phyloP scores from a whole-genome alignment of 2,329 filamentous ascomycete genomes.

The Talaromyces sp. region DNA sequence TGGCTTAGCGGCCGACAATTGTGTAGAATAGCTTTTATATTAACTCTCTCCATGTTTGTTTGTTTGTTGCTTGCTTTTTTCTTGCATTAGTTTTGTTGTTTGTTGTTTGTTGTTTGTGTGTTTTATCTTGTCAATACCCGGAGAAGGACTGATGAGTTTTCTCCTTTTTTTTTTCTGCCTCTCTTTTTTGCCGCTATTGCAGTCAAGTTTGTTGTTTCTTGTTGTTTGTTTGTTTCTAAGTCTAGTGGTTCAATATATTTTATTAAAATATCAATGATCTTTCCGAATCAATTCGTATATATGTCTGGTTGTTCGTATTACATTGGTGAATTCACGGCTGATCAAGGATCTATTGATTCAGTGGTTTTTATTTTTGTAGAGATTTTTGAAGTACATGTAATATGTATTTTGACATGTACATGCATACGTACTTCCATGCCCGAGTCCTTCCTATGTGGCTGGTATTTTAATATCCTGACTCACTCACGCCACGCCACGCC shows the following conservation, averaged over 20 bases:
- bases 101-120: background rate
- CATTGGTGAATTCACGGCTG: too few species aligned
- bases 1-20: background rate
- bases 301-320: too few species aligned
- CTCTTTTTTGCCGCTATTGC: background rate
- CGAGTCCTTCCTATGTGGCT: too few species aligned
- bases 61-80: background rate
- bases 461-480: too few species aligned
- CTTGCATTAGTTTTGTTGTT: background rate
- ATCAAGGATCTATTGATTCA: too few species aligned
- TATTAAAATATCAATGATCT: background rate
- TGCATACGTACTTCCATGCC: background rate
- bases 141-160: background rate
- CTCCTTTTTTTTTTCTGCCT: background rate
- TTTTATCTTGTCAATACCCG: conserved; percentile 4
- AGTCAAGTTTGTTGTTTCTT: too few species aligned
- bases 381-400: background rate
- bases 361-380: too few species aligned
- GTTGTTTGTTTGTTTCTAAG: background rate
- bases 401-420: background rate
- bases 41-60: background rate
- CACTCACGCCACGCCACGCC: too few species aligned
- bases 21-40: background rate
- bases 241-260: background rate
- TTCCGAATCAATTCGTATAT: background rate